Evolutionary conservation across 106 monocot genomes (phyloP).

Genomic region (Apostasia ramifera): DNA sequence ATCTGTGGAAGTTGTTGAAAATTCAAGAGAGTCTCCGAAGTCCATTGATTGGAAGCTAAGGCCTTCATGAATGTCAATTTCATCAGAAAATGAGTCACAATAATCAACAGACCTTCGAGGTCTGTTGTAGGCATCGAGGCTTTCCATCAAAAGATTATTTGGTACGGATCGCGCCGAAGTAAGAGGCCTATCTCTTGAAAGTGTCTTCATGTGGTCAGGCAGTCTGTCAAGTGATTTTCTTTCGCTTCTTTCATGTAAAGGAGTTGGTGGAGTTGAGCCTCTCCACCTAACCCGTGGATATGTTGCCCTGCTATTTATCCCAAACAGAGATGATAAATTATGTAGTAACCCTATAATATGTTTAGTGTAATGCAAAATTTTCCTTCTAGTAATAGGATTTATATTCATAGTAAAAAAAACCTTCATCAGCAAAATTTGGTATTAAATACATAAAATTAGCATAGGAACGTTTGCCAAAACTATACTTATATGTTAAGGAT

Average conservation of each 20-base stretch:
- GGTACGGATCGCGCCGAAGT: slow-evolving; percentile 8
- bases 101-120: slow-evolving; percentile 14
- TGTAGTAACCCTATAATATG: neutral
- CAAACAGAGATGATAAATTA: neutral
- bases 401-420: too few species aligned
- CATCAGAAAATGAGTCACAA: slow-evolving; percentile 28
- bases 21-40: slow-evolving; percentile 30
- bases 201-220: slow-evolving; percentile 18
- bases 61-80: slow-evolving; percentile 24
- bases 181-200: slow-evolving; percentile 17
- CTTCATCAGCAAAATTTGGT: too few species aligned
- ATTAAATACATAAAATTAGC: too few species aligned
- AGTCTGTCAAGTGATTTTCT: slow-evolving; percentile 33
- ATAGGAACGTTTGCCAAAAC: too few species aligned
- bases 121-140: slow-evolving; percentile 15
- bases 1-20: slow-evolving; percentile 7
- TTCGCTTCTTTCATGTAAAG: slow-evolving; percentile 7
- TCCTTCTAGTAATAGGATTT: too few species aligned
- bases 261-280: slow-evolving; percentile 21
- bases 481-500: too few species aligned
- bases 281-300: slow-evolving; percentile 14
- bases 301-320: slow-evolving; percentile 11
- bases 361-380: too few species aligned
- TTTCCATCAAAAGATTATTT: slow-evolving; percentile 15
- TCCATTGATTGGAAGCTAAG: slow-evolving; percentile 28